phyloP scores from a whole-genome alignment of 208 protist genomes.

The Acanthamoeba culbertsoni region DNA sequence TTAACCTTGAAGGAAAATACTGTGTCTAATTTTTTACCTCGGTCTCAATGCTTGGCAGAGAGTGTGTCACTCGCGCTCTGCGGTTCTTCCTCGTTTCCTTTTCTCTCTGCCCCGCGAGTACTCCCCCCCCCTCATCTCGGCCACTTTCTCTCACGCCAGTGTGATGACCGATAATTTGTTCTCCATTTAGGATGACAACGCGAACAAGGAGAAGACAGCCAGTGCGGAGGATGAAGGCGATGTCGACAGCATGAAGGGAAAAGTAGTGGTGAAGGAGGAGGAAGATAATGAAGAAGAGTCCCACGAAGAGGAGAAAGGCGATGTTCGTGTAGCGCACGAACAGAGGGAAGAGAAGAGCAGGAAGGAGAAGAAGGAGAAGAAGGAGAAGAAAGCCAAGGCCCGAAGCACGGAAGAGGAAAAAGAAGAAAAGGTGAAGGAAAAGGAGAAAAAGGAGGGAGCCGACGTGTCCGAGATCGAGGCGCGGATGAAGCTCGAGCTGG shows the following conservation, averaged over 20 bases:
- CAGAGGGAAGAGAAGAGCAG: not conserved
- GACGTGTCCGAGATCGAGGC: not conserved
- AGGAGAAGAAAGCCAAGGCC: not conserved
- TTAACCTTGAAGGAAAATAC: not conserved
- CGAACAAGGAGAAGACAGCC: too few species aligned
- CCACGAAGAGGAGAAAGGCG: not conserved
- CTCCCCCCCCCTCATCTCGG: not conserved
- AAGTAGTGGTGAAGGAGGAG: too few species aligned
- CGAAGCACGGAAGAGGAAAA: not conserved
- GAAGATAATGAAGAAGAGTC: too few species aligned
- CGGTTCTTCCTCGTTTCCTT: not conserved
- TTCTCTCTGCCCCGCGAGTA: not conserved
- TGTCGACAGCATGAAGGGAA: too few species aligned
- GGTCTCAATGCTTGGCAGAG: not conserved
- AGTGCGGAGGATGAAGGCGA: too few species aligned
- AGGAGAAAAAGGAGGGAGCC: not conserved
- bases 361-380: not conserved
- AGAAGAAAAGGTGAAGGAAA: not conserved
- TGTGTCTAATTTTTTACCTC: not conserved
- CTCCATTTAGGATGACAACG: too few species aligned
- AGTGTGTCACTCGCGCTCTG: not conserved
- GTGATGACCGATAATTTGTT: too few species aligned
- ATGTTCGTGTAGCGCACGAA: not conserved
- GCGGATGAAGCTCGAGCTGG: constrained; percentile 1
- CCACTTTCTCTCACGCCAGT: not conserved